These are phyloP conservation scores for Teunomyces pallodes DNA, from an alignment of 805 yeast genomes.

Conservation along the genomic window DNA sequence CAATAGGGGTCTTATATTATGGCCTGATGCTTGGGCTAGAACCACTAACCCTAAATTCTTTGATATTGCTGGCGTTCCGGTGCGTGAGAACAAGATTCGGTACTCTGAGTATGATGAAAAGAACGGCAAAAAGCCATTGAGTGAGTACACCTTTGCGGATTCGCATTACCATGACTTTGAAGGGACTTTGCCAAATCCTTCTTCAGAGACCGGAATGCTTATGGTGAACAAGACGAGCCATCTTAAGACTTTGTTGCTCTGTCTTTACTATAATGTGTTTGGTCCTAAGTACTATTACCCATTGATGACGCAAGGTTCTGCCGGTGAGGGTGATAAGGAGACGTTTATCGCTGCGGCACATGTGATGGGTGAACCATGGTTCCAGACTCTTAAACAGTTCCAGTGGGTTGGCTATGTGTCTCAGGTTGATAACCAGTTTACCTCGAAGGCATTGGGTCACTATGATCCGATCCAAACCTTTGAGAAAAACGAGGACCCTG, in stretches of 20 bases:
- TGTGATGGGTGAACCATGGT: constrained; percentile 46
- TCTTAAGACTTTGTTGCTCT: constrained; percentile 53
- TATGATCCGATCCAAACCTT: constrained; percentile 35
- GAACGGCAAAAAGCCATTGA: constrained; percentile 24
- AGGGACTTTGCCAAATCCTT: constrained; percentile 64
- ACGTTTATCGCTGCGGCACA: constrained; percentile 70
- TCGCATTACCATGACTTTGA: constrained; percentile 58
- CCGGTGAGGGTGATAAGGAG: constrained; percentile 82
- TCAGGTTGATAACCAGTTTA: constrained; percentile 19
- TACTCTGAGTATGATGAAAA: constrained; percentile 34
- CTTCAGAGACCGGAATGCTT: constrained; percentile 71
- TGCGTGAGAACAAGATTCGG: constrained; percentile 32
- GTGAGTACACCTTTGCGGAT: constrained; percentile 20
- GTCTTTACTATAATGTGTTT: constrained; percentile 60
- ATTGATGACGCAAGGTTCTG: constrained; percentile 65
- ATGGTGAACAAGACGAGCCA: constrained; percentile 60
- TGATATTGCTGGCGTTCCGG: constrained; percentile 47
- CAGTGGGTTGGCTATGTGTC: constrained; percentile 37
- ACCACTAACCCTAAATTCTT: constrained; percentile 61
- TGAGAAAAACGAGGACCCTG: constrained; percentile 13
- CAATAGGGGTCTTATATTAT: constrained; percentile 50
- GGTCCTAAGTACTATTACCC: constrained; percentile 71
- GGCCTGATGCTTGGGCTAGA: constrained; percentile 76
- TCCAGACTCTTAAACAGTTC: constrained; percentile 50
- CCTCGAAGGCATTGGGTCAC: constrained; percentile 32